phyloP scores from a whole-genome alignment of 1,139 yeast species.

The Saccharomycopsis phalli region DNA sequence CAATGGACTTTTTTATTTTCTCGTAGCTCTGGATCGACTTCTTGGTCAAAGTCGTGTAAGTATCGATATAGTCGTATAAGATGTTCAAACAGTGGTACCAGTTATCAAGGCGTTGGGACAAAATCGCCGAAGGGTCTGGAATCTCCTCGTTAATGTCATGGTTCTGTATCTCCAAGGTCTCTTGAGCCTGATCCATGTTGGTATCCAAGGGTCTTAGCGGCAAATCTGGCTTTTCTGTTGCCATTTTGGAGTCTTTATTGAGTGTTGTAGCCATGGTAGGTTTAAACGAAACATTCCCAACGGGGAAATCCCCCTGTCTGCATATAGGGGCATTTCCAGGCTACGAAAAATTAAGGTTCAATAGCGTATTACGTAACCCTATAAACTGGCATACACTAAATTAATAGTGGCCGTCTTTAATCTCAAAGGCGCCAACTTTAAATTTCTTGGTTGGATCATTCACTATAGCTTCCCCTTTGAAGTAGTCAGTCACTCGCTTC shows the following conservation, averaged over 20 bases:
- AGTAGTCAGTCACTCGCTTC: constrained; percentile 6
- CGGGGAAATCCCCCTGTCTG: too few relatives aligned
- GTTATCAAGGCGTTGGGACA: constrained; percentile 14
- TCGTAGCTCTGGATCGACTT: constrained; percentile 18
- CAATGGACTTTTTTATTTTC: constrained; percentile 18
- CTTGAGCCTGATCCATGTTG: too few relatives aligned
- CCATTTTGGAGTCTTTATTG: too few relatives aligned
- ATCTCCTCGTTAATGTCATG: constrained; percentile 19
- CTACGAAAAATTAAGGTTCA: too few relatives aligned
- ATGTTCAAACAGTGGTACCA: constrained; percentile 18
- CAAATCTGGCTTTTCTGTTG: too few relatives aligned
- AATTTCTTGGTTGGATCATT: constrained; percentile 2
- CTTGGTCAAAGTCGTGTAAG: constrained; percentile 17
- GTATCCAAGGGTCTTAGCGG: too few relatives aligned
- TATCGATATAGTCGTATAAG: constrained; percentile 18
- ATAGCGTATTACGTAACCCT: too few relatives aligned
- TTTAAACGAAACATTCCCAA: too few relatives aligned
- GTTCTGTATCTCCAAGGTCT: constrained; percentile 6
- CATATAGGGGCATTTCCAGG: too few relatives aligned
- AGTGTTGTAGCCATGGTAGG: too few relatives aligned
- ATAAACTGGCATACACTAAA: too few relatives aligned
- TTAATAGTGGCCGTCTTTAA: constrained; percentile 5
- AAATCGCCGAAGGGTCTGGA: constrained; percentile 17
- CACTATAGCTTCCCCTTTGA: constrained; percentile 2
- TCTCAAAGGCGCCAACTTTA: constrained; percentile 6